Base-by-base conservation (phyloP, 805 yeast species). In the Saccharomycopsis microspora region DNA sequence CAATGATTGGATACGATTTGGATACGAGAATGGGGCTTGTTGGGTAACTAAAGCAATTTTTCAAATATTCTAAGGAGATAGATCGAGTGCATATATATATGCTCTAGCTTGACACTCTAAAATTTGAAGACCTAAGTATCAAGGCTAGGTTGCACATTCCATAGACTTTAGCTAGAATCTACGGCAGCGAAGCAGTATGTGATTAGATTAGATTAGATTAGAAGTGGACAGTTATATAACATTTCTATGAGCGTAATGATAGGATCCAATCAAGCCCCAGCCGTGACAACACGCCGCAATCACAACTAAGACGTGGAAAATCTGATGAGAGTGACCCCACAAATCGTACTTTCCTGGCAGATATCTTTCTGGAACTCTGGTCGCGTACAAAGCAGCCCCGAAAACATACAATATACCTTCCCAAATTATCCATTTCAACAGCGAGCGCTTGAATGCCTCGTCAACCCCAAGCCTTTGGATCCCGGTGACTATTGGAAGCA, bases 271-370 rank as follows among this genome's bases (percentile, higher is more conserved):
- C 35, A 87, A 65, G 0, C 82, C 94, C 47, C 57, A 67, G 62
- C 82, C 76, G 64, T 88, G 96, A 49, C 82, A 82, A 47, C 65
- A 67, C 0, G 95, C 84, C 9, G 94, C 95, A 8, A 79, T 55
- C 0, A 85, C 88, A 5, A 86, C 95, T 56, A 83, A 62, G 6
- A 82, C 62, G 60, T 86, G 95, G 59, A 87, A 86, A 6, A 87
- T 71, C 59, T 87, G 96, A 60, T 87, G 96, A 5, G 94, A 82
- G 55, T 84, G 83, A 1, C 95, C 95, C 63, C 76, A 71, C 7
- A 76, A 57, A 55, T 86, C 95, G 59, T 72, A 84, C 27, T 38
- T 60, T 0, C 88, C 88, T 0, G 86, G 85, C 4, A 54, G 55
- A 39, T 69, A 66, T 43, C 83, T 68, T 59, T 88, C 97, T 0